Conservation (phyloP, 2,329 filamentous ascomycete species). For the Curvularia hawaiiensis region DNA sequence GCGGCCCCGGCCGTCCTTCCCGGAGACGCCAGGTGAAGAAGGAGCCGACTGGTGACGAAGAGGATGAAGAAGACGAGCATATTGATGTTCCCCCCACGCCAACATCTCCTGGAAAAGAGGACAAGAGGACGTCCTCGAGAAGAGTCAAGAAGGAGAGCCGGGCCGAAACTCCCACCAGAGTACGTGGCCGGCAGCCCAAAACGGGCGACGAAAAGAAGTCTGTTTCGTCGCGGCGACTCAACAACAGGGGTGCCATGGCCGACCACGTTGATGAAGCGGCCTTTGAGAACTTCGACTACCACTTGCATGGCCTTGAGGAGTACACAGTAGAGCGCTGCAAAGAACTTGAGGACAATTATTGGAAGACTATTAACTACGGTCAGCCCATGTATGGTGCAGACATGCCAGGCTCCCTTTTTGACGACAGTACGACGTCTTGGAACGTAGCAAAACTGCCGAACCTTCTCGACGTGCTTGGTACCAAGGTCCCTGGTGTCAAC, state of each 20-base stretch:
- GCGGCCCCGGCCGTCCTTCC: slow-evolving; percentile 56
- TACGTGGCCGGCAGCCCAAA: slow-evolving; percentile 57
- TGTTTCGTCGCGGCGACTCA: slow-evolving; percentile 84
- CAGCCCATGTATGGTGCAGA: slow-evolving; percentile 95
- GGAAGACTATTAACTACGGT: slow-evolving; percentile 96
- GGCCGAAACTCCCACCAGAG: slow-evolving; percentile 59
- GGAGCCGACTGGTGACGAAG: slow-evolving; percentile 25
- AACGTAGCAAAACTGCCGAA: slow-evolving; percentile 96
- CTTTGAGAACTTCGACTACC: slow-evolving; percentile 91
- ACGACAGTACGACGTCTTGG: slow-evolving; percentile 83
- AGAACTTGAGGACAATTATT: slow-evolving; percentile 92
- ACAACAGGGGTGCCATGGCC: slow-evolving; percentile 77
- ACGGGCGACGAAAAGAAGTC: slow-evolving; percentile 60
- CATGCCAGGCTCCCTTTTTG: slow-evolving; percentile 93
- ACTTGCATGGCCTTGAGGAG: slow-evolving; percentile 79
- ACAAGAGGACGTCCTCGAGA: slow-evolving; percentile 40
- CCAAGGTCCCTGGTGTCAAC: slow-evolving; percentile 96
- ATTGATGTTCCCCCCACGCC: slow-evolving; percentile 49
- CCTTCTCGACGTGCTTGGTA: slow-evolving; percentile 88
- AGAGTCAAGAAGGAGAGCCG: slow-evolving; percentile 45
- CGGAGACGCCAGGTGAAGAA: slow-evolving; percentile 32
- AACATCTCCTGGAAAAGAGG: slow-evolving; percentile 51
- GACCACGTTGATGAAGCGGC: slow-evolving; percentile 86
- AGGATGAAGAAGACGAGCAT: slow-evolving; percentile 44
- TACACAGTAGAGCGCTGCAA: slow-evolving; percentile 91